A percentile compares a stretch with the other conserved stretches of the same genome.
Conservation (phyloP, 305 asterid species). For the Nicotiana rustica region DNA sequence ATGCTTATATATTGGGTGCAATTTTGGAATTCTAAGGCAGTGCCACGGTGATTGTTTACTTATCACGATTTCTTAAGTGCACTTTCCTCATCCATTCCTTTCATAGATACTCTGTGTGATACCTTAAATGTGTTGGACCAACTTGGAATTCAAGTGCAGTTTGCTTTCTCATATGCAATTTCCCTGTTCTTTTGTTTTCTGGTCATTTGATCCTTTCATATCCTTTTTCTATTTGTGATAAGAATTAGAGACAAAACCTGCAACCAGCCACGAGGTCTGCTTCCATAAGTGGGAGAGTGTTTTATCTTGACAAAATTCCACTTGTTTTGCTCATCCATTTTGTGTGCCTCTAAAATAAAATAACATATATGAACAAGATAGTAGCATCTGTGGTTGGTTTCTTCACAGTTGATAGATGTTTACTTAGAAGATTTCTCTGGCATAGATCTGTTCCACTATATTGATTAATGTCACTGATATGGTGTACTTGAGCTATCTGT, state of each 20-base stretch:
- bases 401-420: conserved; percentile 3
- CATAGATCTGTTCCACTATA: conserved; percentile 25
- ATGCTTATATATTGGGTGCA: background rate
- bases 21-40: background rate
- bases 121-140: background rate
- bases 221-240: background rate
- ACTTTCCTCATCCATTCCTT: background rate
- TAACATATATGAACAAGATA: background rate
- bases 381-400: background rate
- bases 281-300: background rate
- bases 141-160: background rate
- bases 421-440: background rate
- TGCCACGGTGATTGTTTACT: background rate
- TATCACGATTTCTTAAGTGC: background rate
- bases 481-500: conserved; percentile 11
- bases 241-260: background rate
- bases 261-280: background rate
- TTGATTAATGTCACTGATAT: background rate
- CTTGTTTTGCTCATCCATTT: conserved; percentile 3
- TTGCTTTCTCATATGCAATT: background rate
- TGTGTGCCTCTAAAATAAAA: background rate
- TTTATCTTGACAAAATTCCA: background rate
- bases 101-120: background rate
- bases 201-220: conserved; percentile 1
- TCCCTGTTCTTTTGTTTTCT: background rate